Percentiles rank a stretch among this genome's conserved stretches.
phyloP scores from a whole-genome alignment of 2,329 filamentous ascomycete genomes.

The Alternaria ventricosa region DNA sequence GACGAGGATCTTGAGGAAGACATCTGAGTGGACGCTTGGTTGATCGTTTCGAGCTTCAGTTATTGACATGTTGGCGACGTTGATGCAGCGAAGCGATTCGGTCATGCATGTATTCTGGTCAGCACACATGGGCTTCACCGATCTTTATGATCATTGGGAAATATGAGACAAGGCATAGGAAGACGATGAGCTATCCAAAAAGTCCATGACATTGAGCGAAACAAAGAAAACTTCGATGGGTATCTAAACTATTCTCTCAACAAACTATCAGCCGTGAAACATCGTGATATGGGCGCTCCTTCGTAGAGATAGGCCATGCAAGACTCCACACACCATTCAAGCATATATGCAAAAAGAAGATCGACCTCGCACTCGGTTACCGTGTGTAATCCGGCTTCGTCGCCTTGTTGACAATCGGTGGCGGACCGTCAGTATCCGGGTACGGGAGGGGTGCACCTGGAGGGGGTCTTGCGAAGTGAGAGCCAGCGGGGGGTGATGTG shows the following conservation, averaged over 20 bases:
- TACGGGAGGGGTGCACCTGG: conserved; percentile 68
- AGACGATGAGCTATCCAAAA: background rate
- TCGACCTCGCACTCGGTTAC: conserved; percentile 7
- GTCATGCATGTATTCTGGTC: background rate
- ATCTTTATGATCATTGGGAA: fast-evolving
- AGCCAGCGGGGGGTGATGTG: conserved; percentile 34
- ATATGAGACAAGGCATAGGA: background rate
- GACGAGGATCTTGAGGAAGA: background rate
- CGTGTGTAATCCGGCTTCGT: conserved; percentile 74
- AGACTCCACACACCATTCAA: background rate
- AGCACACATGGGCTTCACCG: background rate
- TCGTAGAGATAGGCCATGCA: background rate
- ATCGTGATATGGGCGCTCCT: background rate
- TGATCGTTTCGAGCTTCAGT: no score
- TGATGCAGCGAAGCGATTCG: background rate
- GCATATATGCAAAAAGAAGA: background rate
- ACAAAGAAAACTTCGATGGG: conserved; percentile 18
- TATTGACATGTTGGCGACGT: background rate
- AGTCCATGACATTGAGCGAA: background rate
- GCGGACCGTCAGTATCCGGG: conserved; percentile 78
- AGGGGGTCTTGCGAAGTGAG: conserved; percentile 38
- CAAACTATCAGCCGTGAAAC: background rate
- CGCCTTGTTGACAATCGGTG: conserved; percentile 83
- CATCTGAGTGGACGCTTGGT: no score
- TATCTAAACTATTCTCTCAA: conserved; percentile 20